These are phyloP conservation scores for Cucumis hystrix DNA, from an alignment of 306 rosid species.

Conservation along the genomic window DNA sequence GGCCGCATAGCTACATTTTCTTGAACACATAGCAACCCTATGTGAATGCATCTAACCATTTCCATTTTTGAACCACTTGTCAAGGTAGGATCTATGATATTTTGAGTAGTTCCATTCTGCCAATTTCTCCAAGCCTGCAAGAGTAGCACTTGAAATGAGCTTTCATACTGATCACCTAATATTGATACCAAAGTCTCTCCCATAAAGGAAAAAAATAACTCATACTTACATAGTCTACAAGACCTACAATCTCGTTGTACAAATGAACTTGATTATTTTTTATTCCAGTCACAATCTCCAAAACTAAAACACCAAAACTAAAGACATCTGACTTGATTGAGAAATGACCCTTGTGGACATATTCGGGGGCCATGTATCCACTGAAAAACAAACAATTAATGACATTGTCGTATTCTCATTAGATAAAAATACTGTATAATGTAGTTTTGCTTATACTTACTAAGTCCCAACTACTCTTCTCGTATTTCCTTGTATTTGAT, in stretches of 20 bases:
- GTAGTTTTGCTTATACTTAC: neutral
- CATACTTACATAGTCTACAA: conserved; percentile 29
- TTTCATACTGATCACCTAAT: neutral
- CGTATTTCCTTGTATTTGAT: conserved; percentile 24
- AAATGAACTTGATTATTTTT: conserved; percentile 5
- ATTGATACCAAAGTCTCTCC: too few species aligned
- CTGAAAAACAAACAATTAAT: neutral
- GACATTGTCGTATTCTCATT: too few species aligned
- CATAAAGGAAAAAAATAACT: neutral
- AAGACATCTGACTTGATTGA: conserved; percentile 36
- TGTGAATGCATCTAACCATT: conserved; percentile 34
- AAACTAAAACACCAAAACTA: conserved; percentile 34
- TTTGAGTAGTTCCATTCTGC: conserved; percentile 19
- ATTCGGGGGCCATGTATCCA: conserved; percentile 62
- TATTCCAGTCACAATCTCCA: conserved; percentile 35
- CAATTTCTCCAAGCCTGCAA: conserved; percentile 39
- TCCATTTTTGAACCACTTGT: conserved; percentile 7
- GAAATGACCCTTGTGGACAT: conserved; percentile 20
- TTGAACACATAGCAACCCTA: conserved; percentile 46
- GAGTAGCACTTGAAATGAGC: too few species aligned
- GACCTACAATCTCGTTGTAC: conserved; percentile 13
- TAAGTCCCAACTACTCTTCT: conserved; percentile 25
- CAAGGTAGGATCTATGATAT: conserved; percentile 20
- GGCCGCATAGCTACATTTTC: conserved; percentile 29
- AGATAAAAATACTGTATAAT: neutral